Conservation (phyloP, 495 filamentous ascomycete species). For the Podospora conica region DNA sequence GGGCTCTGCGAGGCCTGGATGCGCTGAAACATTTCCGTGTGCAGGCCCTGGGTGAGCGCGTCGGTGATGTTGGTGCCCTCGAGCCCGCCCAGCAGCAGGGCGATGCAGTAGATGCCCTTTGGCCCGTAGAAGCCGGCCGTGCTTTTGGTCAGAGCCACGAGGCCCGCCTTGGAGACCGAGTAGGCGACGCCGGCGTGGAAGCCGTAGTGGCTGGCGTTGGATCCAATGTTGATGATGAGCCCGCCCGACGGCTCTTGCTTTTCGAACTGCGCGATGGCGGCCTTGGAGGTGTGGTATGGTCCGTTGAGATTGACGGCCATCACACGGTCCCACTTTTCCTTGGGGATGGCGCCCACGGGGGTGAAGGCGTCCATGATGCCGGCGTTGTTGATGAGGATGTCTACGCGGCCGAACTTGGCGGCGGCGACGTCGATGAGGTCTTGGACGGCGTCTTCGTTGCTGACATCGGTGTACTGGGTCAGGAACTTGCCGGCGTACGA, state of each 20-base stretch:
- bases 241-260: slow-evolving; percentile 30
- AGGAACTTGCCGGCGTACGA: slow-evolving; percentile 25
- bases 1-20: slow-evolving; percentile 22
- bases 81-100: slow-evolving; percentile 53
- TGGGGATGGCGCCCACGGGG: slow-evolving; percentile 46
- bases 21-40: slow-evolving; percentile 38
- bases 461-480: slow-evolving; percentile 29
- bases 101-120: slow-evolving; percentile 53
- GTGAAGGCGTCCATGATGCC: slow-evolving; percentile 50
- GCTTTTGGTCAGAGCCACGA: slow-evolving; percentile 57
- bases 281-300: slow-evolving; percentile 47
- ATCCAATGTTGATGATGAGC: slow-evolving; percentile 47
- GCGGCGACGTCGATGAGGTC: slow-evolving; percentile 29
- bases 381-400: slow-evolving; percentile 48
- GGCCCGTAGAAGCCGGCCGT: slow-evolving; percentile 53
- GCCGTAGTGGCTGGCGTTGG: slow-evolving; percentile 28
- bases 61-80: slow-evolving; percentile 49
- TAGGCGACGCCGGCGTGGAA: slow-evolving; percentile 47
- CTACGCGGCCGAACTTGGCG: slow-evolving; percentile 37
- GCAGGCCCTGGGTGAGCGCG: slow-evolving; percentile 39
- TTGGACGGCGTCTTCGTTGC: slow-evolving; percentile 32
- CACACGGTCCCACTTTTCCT: slow-evolving; percentile 50
- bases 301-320: slow-evolving; percentile 56
- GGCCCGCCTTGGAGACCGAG: slow-evolving; percentile 47
- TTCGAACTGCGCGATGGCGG: slow-evolving; percentile 43